Base-by-base conservation (phyloP, 306 rosid genomes). In the Vigna reflexopilosa region DNA sequence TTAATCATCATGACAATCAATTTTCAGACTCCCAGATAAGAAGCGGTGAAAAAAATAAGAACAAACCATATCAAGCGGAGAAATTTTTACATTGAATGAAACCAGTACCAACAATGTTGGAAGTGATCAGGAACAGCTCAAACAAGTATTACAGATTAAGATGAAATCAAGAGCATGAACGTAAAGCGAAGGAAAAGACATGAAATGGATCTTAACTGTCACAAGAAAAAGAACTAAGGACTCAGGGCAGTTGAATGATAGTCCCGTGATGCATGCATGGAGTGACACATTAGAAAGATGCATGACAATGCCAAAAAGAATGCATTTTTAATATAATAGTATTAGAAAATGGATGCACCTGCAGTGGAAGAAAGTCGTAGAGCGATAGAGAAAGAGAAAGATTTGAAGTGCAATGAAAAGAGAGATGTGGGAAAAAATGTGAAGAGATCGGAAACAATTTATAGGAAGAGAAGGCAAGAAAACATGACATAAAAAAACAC, bases 241-340 rank as follows among this genome's bases (percentile, higher is more conserved):
- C 1, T 67, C 28, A 38, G 5, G 32, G 47, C 1, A 19, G 40
- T 32, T 4, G 40, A 20, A 9, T 16, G 34, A 47, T 13, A 30
- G 62, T 58, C 5, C 0, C 58, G 11, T 9, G 38, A 69, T 72
- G 74, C 83, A 80, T 80, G 83, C 83, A 80, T 81, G 72, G 55
- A 61, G 66, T 38, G 47, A 36, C 28, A 24, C 15, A 62, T 51
- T 32, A 30, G 32, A 34, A 26, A 52, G 10, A 40, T 8, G 4
- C 49, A 44, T 44, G 10, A 44, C 4, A 30, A 30, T 30, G 0
- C 34, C 34, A 30, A 45, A 65, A 26, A n/a, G 38, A 55, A 34
- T 0, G 34, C 34, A 30, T 9, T 40, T 16, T 30, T 5, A 15
- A 14, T 2, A 55, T 30, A 34, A 22, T 0, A 24, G 10, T 7